Base-by-base conservation (phyloP, 495 filamentous ascomycete genomes). In the Penicillium maclennaniae region DNA sequence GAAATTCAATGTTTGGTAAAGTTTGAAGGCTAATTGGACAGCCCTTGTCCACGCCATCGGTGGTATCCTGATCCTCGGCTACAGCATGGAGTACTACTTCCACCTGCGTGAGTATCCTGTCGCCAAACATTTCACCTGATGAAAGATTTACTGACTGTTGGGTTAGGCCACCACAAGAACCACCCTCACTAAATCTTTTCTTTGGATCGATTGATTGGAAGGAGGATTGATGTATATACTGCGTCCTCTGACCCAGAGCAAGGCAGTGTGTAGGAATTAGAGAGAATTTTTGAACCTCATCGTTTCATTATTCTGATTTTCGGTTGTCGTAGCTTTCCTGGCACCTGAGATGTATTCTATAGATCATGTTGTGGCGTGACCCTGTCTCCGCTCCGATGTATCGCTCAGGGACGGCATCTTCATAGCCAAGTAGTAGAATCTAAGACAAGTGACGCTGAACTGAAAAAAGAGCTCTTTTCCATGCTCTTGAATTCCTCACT, bases 61-160 rank as follows among this genome's bases (percentile, higher is more conserved):
- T 47, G 76, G 77, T 59, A 72, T 98, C 44, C 70, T 92, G 54
- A 69, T 82, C 51, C 61, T 97, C 54, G 91, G 91, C 59, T 99
- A 99, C 76, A 87, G 87, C 57, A 87, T 96, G 77, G 87, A 93
- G 74, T 98, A 98, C 85, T 97, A 98, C 82, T 97, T 95, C 88
- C 95, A 99, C 76, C 83, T 97, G 59, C 91, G 93, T 98, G 85
- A 69, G 90, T 81, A 51, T 40, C 57, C 23, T 16, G 12, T 10
- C 16, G 12, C 1, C n/a, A n/a, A n/a, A n/a, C 12, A 21, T 41
- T 9, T 4, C 3, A 12, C 26, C n/a, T 15, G 14, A 3, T 19
- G n/a, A n/a, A 6, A 19, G 4, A 40, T 40, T 19, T 19, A 40
- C n/a, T 40, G n/a, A 40, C 38, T 14, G 38, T 17, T 40, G 19